Evolutionary conservation across 2,329 filamentous ascomycete species (phyloP).

Genomic region (Xylaria sp.): DNA sequence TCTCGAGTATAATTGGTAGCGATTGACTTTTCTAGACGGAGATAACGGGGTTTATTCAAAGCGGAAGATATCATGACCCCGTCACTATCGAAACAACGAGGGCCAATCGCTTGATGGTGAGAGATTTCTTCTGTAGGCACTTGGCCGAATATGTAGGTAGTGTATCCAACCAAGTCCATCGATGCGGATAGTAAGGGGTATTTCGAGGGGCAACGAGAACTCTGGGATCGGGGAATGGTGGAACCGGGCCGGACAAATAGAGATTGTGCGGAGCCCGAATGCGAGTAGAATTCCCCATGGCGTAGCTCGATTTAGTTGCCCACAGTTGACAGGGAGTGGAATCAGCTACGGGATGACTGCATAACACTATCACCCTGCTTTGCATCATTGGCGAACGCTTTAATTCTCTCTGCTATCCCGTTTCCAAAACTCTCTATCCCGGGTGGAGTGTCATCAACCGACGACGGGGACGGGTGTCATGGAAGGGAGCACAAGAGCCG

Average conservation of each 20-base stretch:
- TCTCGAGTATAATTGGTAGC: too few relatives aligned
- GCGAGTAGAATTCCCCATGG: not conserved
- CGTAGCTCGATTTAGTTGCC: not conserved
- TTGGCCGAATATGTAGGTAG: too few relatives aligned
- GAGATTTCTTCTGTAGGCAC: too few relatives aligned
- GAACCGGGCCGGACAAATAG: not conserved
- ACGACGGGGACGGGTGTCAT: not conserved
- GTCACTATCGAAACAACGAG: not conserved
- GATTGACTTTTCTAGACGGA: conserved; percentile 4
- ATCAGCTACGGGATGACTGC: not conserved
- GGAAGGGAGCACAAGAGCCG: too few relatives aligned
- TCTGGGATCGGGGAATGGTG: not conserved
- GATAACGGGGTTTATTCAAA: conserved; percentile 1
- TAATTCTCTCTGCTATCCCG: conserved; percentile 6
- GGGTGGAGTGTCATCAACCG: not conserved
- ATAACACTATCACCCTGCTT: too few relatives aligned
- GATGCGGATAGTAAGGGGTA: too few relatives aligned
- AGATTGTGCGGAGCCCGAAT: conserved; percentile 9
- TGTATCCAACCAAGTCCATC: too few relatives aligned
- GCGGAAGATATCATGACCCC: not conserved
- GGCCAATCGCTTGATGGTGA: not conserved
- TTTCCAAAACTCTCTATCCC: conserved; percentile 3
- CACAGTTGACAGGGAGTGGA: not conserved
- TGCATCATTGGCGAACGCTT: not conserved
- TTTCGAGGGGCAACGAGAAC: too few relatives aligned